Base-by-base conservation (phyloP, 805 yeast genomes). In the Pichia sporocuriosa region DNA sequence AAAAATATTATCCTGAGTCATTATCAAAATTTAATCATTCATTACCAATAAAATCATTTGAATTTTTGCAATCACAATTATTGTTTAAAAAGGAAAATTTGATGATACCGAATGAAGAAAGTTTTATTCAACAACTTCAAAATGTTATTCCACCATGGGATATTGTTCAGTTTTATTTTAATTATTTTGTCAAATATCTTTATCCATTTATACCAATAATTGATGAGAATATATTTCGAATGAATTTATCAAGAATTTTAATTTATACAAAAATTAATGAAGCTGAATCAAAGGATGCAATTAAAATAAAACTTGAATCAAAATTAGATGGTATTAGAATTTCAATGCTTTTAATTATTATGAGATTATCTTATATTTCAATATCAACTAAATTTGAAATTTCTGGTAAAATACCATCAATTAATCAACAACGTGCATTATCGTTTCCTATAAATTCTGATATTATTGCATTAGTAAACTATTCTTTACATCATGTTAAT, bases 121-220 rank as follows among this genome's bases (percentile, higher is more conserved):
- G 10, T 11, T 37, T 33, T 3, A 16, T 40, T 19, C 36, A 40
- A 19, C 12, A 44, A 20, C 41, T 57, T 39, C 41, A 42, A 9
- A n/a, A 33, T 17, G 40, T 42, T 4, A 36, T 63, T 12, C 66
- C 68, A 2, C 41, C 56, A 5, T 56, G 57, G 39, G 54, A 51
- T 22, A 61, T 66, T 0, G 54, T 71, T 4, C 55, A 67, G 61
- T 44, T 53, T n/a, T 61, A 69, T 36, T 45, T 72, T 9, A 57
- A 64, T 20, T 51, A 63, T 31, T 73, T 64, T 42, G 69, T 73
- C 50, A 39, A 41, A 1, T 42, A 53, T 4, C 54, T 71, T 2
- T 69, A 72, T 47, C 75, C 78, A 4, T 69, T 63, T 38, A 58
- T 71, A 46, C 78, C 80, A 0, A 62, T 68, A 24, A 40, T 72